Conservation (phyloP, 2,329 filamentous ascomycete species). For the Chaetomium globosum region DNA sequence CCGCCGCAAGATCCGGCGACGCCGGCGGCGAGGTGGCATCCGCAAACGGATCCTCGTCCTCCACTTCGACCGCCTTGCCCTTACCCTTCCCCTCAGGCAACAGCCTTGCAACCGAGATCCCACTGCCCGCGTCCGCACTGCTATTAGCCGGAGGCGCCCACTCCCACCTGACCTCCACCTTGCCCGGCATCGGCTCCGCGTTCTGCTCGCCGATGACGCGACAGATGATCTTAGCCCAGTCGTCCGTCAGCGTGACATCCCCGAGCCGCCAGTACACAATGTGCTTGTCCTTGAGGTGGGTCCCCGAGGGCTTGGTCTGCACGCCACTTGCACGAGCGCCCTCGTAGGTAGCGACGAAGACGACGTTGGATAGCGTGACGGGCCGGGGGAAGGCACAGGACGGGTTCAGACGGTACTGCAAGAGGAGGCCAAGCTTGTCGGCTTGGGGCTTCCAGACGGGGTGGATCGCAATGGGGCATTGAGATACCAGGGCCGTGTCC, state of each 20-base stretch:
- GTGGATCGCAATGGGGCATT: slow-evolving; percentile 73
- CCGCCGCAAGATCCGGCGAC: slow-evolving; percentile 31
- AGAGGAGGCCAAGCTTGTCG: slow-evolving; percentile 80
- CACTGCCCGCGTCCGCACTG: slow-evolving; percentile 55
- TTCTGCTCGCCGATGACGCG: slow-evolving; percentile 74
- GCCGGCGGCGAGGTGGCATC: slow-evolving; percentile 50
- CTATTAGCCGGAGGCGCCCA: slow-evolving; percentile 46
- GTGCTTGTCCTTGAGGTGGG: slow-evolving; percentile 74
- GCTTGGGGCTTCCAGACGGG: slow-evolving; percentile 82
- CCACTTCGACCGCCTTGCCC: slow-evolving; percentile 49
- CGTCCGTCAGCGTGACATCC: slow-evolving; percentile 68
- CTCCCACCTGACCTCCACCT: slow-evolving; percentile 84
- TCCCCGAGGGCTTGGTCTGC: slow-evolving; percentile 79
- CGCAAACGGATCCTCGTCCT: slow-evolving; percentile 67
- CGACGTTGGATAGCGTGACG: slow-evolving; percentile 67
- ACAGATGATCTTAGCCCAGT: slow-evolving; percentile 77
- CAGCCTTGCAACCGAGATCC: slow-evolving; percentile 65
- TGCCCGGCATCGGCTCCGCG: slow-evolving; percentile 70
- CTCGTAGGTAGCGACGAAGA: slow-evolving; percentile 72
- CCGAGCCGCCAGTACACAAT: slow-evolving; percentile 80
- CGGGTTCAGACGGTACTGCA: slow-evolving; percentile 84
- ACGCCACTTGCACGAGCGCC: slow-evolving; percentile 65
- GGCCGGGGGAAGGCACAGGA: slow-evolving; percentile 52
- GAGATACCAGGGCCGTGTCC: slow-evolving; percentile 48
- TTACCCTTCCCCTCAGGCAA: slow-evolving; percentile 53